These are phyloP conservation scores for Cryptococcus neoformans DNA, from an alignment of 1,284 basidiomycete genomes.

Conservation along the genomic window DNA sequence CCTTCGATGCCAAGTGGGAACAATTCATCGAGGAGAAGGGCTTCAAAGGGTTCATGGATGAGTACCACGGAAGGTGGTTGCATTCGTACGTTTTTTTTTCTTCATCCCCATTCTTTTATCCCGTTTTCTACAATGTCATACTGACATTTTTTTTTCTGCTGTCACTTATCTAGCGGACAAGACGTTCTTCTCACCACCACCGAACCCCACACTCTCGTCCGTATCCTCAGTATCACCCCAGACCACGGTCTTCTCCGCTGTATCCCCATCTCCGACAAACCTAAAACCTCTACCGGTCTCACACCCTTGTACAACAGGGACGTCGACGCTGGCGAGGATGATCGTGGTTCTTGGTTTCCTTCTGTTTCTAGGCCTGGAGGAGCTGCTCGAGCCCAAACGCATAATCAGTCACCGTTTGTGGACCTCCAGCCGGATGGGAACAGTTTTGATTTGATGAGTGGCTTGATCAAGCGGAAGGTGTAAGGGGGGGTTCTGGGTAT, in stretches of 20 bases:
- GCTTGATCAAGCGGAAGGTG: slow-evolving; percentile 72
- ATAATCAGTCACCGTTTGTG: slow-evolving; percentile 44
- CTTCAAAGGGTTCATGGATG: slow-evolving; percentile 72
- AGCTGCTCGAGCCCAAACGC: slow-evolving; percentile 3
- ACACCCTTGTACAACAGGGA: slow-evolving; percentile 32
- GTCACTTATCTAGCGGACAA: slow-evolving; percentile 63
- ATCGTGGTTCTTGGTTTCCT: slow-evolving; percentile 19
- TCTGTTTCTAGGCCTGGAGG: slow-evolving; percentile 17
- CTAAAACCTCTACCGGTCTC: slow-evolving; percentile 29
- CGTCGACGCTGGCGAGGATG: slow-evolving; percentile 38
- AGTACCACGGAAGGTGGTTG: slow-evolving; percentile 78
- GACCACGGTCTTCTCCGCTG: slow-evolving; percentile 87
- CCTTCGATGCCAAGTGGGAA: slow-evolving; percentile 76
- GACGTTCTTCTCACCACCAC: slow-evolving; percentile 75
- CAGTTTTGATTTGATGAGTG: slow-evolving; percentile 91
- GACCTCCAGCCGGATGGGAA: slow-evolving; percentile 92
- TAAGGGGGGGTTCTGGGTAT: slow-evolving; percentile 6
- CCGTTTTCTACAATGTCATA: not conserved
- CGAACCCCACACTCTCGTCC: slow-evolving; percentile 64
- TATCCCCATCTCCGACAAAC: slow-evolving; percentile 56
- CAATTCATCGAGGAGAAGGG: slow-evolving; percentile 63
- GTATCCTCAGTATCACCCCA: slow-evolving; percentile 80
- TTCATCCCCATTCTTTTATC: not conserved
- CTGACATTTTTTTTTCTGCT: not conserved
- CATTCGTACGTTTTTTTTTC: slow-evolving; percentile 66